Base-by-base conservation (phyloP, 2,329 filamentous ascomycete genomes). In the Fusarium bulbicola region DNA sequence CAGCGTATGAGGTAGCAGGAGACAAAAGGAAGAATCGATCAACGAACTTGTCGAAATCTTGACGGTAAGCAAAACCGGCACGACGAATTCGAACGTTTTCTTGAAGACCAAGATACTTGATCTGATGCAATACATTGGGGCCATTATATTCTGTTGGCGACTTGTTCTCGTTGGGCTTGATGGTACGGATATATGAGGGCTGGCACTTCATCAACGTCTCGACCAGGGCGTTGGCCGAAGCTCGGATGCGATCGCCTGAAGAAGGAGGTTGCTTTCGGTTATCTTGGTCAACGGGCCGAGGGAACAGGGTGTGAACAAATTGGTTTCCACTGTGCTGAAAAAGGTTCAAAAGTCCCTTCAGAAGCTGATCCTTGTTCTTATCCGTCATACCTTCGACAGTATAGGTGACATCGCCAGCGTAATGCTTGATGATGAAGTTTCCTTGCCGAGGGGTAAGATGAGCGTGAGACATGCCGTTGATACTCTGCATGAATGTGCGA, bases 121-220 rank as follows among this genome's bases (percentile, higher is more conserved):
- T 94, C 81, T 99, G 96, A 87, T 99, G 96, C 78, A 98, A 87
- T 26, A 99, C 96, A 77, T 98, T 98, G 36, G 91, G 91, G 26
- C 89, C 88, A 77, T 97, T 98, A 82, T 97, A 99, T 80, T 99
- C 96, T 16, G 91, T 92, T 1, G 95, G 92, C 6, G 95, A 97
- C 83, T 98, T 99, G 86, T 98, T 98, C 83, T 99, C 96, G 85
- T 99, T 99, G 4, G 96, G 96, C 84, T 99, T 99, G 85, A 99
- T 98, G 2, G 96, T 99, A 81, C 96, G 94, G 77, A 99, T 99
- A 80, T 99, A 99, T 6, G 95, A 98, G 3, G 96, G 96, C 76
- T 96, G 94, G 63, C 95, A 95, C 84, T 98, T 97, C 95, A 98
- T 98, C 77, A 99, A 83, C 2, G 96, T 98, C 2, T 95, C 91